A percentile compares a stretch with the other conserved stretches of the same genome.
Evolutionary conservation across 257 asterid genomes (phyloP).

Genomic region (Anisodus acutangulus): DNA sequence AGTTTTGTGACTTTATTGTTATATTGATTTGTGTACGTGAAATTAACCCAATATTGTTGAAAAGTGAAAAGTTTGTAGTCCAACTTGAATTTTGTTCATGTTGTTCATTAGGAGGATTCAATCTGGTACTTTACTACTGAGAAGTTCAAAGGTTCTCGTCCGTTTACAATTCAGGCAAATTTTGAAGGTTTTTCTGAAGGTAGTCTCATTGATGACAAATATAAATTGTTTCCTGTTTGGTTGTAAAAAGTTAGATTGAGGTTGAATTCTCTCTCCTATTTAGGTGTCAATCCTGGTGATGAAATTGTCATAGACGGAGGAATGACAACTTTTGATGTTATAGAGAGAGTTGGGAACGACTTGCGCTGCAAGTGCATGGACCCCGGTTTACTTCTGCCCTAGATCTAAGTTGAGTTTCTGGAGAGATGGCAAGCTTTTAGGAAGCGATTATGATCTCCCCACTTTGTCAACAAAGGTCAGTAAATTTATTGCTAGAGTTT

Average conservation of each 20-base stretch:
- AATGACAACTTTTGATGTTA: constrained; percentile 79
- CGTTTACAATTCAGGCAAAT: constrained; percentile 69
- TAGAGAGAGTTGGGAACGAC: constrained; percentile 69
- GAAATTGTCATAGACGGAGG: constrained; percentile 87
- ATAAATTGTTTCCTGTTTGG: constrained; percentile 4
- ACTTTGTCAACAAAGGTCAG: constrained; percentile 69
- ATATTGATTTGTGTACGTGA: neutral
- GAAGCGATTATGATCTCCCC: constrained; percentile 60
- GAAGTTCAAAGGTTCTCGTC: constrained; percentile 69
- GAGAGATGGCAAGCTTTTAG: constrained; percentile 78
- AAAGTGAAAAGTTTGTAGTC: neutral
- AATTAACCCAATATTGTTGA: neutral
- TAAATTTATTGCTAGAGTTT: neutral
- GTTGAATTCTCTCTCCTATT: neutral
- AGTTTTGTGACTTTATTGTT: neutral
- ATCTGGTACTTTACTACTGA: constrained; percentile 76
- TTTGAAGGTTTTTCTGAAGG: constrained; percentile 82
- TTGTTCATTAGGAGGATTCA: constrained; percentile 64
- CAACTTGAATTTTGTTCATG: constrained; percentile 6
- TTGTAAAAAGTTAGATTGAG: neutral
- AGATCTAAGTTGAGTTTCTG: constrained; percentile 83
- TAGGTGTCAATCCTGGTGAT: constrained; percentile 75
- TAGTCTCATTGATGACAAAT: constrained; percentile 31
- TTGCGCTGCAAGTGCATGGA: constrained; percentile 78
- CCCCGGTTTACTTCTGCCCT: constrained; percentile 80